Evolutionary conservation across 768 basidiomycete genomes (phyloP).

Genomic region (Podaxis carcinomalis): DNA sequence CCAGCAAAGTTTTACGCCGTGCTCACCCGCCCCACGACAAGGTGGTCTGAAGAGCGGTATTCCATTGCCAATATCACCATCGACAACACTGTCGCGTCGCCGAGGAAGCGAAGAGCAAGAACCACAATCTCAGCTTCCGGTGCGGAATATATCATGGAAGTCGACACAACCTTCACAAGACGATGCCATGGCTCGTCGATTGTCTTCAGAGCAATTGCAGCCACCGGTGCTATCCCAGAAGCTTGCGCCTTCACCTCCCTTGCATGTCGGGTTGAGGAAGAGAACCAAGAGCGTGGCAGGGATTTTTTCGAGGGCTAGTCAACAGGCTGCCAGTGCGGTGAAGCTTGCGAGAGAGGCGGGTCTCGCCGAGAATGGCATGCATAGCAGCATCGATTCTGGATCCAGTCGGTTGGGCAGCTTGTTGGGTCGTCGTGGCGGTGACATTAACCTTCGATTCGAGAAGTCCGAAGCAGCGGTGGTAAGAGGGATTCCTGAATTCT

Average conservation of each 20-base stretch:
- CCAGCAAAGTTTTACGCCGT: neutral
- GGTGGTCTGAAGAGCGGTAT: neutral
- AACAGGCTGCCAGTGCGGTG: neutral
- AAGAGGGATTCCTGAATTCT: neutral
- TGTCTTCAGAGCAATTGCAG: conserved; percentile 4
- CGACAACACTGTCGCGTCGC: neutral
- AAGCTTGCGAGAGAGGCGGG: neutral
- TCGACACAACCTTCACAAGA: neutral
- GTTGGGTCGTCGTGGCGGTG: conserved; percentile 8
- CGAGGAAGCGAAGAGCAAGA: neutral
- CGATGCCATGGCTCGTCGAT: neutral
- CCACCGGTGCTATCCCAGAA: neutral
- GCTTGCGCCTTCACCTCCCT: neutral
- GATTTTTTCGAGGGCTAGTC: neutral
- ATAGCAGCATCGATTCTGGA: neutral
- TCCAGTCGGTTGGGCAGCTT: neutral
- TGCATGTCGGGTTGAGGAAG: neutral
- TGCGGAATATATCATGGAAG: neutral
- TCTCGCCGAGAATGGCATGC: neutral
- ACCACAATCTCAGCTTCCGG: neutral
- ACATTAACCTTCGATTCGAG: conserved; percentile 8
- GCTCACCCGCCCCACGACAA: neutral
- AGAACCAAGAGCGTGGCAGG: conserved; percentile 4
- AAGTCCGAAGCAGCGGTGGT: neutral
- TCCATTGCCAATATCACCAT: neutral